Conservation (phyloP, 2,329 filamentous ascomycete species). For the Trichoderma semiorbis region DNA sequence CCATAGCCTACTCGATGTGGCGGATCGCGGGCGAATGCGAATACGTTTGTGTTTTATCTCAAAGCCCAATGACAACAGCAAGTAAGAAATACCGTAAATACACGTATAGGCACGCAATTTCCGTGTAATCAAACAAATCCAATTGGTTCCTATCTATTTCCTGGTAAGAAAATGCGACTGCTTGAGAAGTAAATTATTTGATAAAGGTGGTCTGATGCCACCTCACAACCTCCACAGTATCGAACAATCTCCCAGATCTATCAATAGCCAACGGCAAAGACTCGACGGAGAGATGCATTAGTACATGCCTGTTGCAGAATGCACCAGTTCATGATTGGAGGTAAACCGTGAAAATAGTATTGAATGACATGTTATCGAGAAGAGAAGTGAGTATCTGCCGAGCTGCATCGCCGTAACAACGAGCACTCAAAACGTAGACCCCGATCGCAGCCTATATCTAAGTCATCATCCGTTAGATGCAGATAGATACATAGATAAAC, state of each 20-base stretch:
- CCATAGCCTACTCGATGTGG: background rate
- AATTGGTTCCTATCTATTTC: too few relatives aligned
- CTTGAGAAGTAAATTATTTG: background rate
- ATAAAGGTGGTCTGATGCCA: slow-evolving; percentile 3
- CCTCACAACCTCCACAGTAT: background rate
- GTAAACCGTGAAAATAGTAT: background rate
- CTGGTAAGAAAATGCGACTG: background rate
- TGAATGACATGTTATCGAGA: background rate
- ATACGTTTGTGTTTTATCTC: slow-evolving; percentile 1
- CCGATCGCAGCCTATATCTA: background rate
- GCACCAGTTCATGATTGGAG: background rate
- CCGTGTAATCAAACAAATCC: background rate
- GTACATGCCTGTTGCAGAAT: background rate
- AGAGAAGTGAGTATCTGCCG: background rate
- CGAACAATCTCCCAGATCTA: background rate
- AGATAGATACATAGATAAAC: slow-evolving; percentile 1
- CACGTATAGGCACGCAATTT: background rate
- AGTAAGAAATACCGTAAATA: background rate
- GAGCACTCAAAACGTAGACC: background rate
- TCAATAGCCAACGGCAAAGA: background rate
- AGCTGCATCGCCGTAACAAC: background rate
- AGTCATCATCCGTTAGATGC: slow-evolving; percentile 6
- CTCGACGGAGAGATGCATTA: background rate
- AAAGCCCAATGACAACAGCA: background rate
- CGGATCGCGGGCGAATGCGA: slow-evolving; percentile 13